Evolutionary conservation across 2,329 filamentous ascomycete genomes (phyloP), one percentile per base, ranked within the genome.

Genomic region (Aspergillus arachidicola): DNA sequence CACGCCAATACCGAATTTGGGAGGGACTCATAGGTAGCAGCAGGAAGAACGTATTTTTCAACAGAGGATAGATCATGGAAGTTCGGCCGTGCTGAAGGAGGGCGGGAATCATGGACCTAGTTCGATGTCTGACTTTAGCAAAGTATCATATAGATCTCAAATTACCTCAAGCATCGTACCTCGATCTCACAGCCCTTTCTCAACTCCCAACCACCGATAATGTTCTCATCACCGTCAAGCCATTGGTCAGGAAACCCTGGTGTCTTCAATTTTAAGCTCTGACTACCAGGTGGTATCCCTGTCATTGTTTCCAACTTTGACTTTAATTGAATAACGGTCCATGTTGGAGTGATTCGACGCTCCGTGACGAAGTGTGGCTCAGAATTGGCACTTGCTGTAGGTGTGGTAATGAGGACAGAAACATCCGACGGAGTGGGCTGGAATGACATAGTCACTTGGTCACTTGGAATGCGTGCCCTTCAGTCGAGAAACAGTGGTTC

Each of bases 301-400:
- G 94, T 98, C 79, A 98, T 89, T 65, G 93, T 91, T 79, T 98
- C 94, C 58, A 99, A 88, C 78, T 95, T 96, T 59, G 85, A 81
- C 81, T 94, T 97, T 72, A 98, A 85, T 72, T 92, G 89, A 60
- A 86, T 84, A 74, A 99, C 90, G 65, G 90, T 90, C 95, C 95
- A 99, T 69, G 94, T 90, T 16, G 94, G 94, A 30, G 92, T 94
- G 76, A 98, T 89, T 69, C 95, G 92, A 65, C 94, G 91, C 81
- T 99, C 95, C 58, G 93, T 94, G 56, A 89, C 87, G 55, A 82
- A 76, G 21, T 74, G 70, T 3, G 78, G 76, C 46, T 74, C 68
- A 16, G 66, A 63, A 38, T 66, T 57, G 60, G 66, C 38, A 36
- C 59, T 60, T 21, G 58, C 48, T 57, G 68, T 60, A 7, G 77